Evolutionary conservation across 495 filamentous ascomycete species (phyloP).

Genomic region (Lasiosphaeria ovina): DNA sequence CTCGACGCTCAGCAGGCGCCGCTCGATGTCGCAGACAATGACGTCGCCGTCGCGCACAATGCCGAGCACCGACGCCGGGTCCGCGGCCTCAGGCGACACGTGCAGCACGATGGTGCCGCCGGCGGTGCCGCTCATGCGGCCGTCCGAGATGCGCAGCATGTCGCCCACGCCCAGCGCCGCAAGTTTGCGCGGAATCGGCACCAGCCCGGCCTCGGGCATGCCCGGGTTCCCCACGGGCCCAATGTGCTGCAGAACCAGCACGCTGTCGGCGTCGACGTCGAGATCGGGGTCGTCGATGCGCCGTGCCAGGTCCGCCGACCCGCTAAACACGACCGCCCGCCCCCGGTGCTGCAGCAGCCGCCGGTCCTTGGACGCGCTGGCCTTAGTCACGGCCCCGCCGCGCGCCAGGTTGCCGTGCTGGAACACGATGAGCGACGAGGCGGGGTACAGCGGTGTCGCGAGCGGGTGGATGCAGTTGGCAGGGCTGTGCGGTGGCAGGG

Average conservation of each 20-base stretch:
- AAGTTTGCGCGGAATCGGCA: conserved; percentile 64
- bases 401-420: conserved; percentile 54
- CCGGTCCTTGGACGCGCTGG: conserved; percentile 58
- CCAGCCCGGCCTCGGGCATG: conserved; percentile 66
- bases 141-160: conserved; percentile 66
- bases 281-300: conserved; percentile 59
- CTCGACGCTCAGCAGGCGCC: conserved; percentile 43
- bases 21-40: conserved; percentile 53
- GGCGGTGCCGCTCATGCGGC: conserved; percentile 67
- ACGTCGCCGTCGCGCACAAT: conserved; percentile 60
- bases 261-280: conserved; percentile 49
- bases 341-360: conserved; percentile 52
- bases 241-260: conserved; percentile 60
- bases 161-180: conserved; percentile 57
- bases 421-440: conserved; percentile 52
- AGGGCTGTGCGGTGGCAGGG: conserved; percentile 29
- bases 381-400: conserved; percentile 59
- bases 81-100: conserved; percentile 60
- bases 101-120: conserved; percentile 68
- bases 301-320: conserved; percentile 53
- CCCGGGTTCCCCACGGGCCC: conserved; percentile 65
- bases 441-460: conserved; percentile 51
- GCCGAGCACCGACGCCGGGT: conserved; percentile 56
- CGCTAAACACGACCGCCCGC: conserved; percentile 57
- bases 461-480: conserved; percentile 47